Percentiles rank a stretch among this genome's conserved stretches.
Conservation (phyloP, 495 filamentous ascomycete genomes). For the Penicillium flavigenum region DNA sequence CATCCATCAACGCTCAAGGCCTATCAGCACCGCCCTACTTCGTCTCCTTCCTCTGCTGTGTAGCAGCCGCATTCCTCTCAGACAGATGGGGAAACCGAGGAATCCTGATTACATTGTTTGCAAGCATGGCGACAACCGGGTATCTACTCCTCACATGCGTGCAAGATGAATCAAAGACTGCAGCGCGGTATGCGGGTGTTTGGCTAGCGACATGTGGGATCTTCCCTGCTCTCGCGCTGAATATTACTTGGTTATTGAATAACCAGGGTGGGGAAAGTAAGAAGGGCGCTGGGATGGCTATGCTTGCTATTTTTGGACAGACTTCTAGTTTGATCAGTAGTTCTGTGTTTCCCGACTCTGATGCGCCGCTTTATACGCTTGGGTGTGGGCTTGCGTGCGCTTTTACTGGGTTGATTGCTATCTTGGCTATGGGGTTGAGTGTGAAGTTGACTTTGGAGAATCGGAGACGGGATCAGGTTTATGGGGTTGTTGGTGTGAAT, state of each 20-base stretch:
- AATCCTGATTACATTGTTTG: constrained; percentile 57
- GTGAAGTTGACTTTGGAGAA: constrained; percentile 30
- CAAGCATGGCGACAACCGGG: constrained; percentile 58
- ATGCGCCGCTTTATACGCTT: constrained; percentile 28
- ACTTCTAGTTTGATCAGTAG: constrained; percentile 32
- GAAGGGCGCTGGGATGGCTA: constrained; percentile 32
- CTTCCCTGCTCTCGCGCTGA: constrained; percentile 59
- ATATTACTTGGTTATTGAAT: constrained; percentile 64
- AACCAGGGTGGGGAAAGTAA: constrained; percentile 57
- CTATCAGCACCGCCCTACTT: constrained; percentile 74
- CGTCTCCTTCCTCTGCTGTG: constrained; percentile 61
- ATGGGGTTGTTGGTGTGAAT: constrained; percentile 26
- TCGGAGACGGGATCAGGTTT: constrained; percentile 26
- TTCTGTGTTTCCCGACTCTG: constrained; percentile 27
- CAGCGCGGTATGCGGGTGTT: constrained; percentile 56
- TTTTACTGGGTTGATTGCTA: constrained; percentile 29
- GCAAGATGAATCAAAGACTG: constrained; percentile 38
- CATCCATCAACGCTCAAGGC: constrained; percentile 63
- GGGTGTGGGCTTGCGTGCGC: constrained; percentile 33
- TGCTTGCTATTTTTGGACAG: constrained; percentile 35
- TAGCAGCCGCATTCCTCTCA: constrained; percentile 59
- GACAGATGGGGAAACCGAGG: constrained; percentile 65
- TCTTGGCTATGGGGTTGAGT: constrained; percentile 30
- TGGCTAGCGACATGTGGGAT: constrained; percentile 65
- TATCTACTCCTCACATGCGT: constrained; percentile 63